phyloP scores from a whole-genome alignment of 2,329 filamentous ascomycete genomes.

The Cercospora beticola region DNA sequence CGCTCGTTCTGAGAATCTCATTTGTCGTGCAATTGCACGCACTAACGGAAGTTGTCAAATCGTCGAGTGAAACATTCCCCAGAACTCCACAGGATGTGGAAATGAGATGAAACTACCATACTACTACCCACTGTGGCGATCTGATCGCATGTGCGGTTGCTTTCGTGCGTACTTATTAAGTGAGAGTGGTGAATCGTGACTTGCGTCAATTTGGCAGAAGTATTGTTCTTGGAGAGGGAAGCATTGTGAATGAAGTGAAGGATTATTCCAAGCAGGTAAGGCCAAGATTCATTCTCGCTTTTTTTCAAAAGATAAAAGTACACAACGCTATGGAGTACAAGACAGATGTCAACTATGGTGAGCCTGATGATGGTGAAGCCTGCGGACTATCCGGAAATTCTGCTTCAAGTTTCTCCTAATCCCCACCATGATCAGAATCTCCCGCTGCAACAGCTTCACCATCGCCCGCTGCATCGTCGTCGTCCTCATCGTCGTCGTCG shows the following conservation, averaged over 20 bases:
- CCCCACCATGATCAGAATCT: conserved; percentile 23
- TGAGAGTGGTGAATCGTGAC: background rate
- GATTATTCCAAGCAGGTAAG: background rate
- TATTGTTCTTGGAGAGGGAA: background rate
- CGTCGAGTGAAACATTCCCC: background rate
- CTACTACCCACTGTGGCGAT: background rate
- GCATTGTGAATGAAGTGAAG: background rate
- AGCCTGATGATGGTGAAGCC: background rate
- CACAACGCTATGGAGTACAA: conserved; percentile 1
- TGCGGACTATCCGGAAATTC: background rate
- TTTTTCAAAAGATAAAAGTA: background rate
- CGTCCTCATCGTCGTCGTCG: conserved; percentile 40
- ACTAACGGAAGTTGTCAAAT: conserved; percentile 3
- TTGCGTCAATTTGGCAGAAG: background rate
- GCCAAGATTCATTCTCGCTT: background rate
- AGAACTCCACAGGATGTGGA: background rate
- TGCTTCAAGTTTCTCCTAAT: conserved; percentile 11
- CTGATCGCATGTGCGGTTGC: background rate
- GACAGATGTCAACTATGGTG: background rate
- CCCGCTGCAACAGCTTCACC: conserved; percentile 20
- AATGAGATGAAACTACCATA: background rate
- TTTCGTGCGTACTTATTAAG: no score
- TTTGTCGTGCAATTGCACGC: background rate
- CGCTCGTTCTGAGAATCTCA: background rate
- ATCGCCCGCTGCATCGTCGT: conserved; percentile 29